These are phyloP conservation scores for Populus tremula DNA, from an alignment of 345 rosid species.

Conservation along the genomic window DNA sequence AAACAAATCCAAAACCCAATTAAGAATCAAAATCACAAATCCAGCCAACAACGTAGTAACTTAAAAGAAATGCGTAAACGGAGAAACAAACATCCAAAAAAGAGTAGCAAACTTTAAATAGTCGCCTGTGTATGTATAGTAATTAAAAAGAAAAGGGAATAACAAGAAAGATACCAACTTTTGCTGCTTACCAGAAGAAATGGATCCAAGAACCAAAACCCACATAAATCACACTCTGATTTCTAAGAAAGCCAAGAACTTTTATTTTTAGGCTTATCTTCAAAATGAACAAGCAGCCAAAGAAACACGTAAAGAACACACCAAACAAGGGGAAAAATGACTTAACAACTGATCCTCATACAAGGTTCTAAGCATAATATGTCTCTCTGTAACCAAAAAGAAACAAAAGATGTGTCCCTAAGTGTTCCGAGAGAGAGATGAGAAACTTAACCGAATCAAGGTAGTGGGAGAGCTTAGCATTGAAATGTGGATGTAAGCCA, in stretches of 20 bases:
- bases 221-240: constrained; percentile 12
- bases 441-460: neutral
- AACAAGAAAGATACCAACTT: constrained; percentile 13
- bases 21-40: constrained; percentile 13
- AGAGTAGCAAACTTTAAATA: constrained; percentile 25
- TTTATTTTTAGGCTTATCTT: neutral
- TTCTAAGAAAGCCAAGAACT: constrained; percentile 11
- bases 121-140: neutral
- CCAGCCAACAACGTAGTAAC: constrained; percentile 3
- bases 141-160: neutral
- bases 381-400: neutral
- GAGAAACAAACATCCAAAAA: neutral
- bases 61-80: neutral
- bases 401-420: neutral
- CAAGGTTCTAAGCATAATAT: neutral
- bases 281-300: neutral
- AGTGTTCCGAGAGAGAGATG: constrained; percentile 5
- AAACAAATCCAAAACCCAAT: constrained; percentile 17
- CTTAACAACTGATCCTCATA: neutral
- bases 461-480: constrained; percentile 21
- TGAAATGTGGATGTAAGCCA: constrained; percentile 31
- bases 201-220: constrained; percentile 29
- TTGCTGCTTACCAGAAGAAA: constrained; percentile 32
- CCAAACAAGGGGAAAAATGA: neutral
- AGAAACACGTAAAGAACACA: constrained; percentile 4